Base-by-base conservation (phyloP, 2,329 filamentous ascomycete species). In the Phialocephala sp. region DNA sequence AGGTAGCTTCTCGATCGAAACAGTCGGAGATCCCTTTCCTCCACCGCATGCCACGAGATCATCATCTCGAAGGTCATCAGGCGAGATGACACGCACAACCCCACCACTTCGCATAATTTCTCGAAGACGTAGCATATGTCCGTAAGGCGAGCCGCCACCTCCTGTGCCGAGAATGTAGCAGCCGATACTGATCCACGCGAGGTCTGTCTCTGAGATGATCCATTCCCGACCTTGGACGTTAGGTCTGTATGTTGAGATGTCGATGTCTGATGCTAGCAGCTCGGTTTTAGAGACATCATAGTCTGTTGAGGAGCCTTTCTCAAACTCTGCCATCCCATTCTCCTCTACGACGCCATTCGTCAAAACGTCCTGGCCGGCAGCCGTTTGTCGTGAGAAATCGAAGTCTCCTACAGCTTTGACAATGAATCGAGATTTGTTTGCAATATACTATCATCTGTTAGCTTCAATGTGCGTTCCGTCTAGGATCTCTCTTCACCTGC, bases 141-240 rank as follows among this genome's bases (percentile, higher is more conserved):
- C 75, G 68, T 85, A 86, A 1, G 85, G 84, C 2, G 80, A 83
- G 1, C 85, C 85, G 9, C 86, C 85, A 2, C 86, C 85, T n/a
- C 85, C 86, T 0, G 83, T 86, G 2, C 85, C 86, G 0, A 89
- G 80, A 61, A 88, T 85, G 70, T 87, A 87, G 74, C 85, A 87
- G 1, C 86, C 86, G 2, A 77, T 83, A 0, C 83, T 76, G 50
- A 88, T 84, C 78, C 81, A 87, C 24, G 77, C 73, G 3, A 88
- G 75, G 69, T 88, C 86, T 0, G 81, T 85, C 70, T 87, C 84
- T 20, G 79, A 83, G 58, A 88, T 76, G 59, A 81, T 80, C 86
- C 86, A 88, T n/a, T 81, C 74, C 3, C 84, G 79, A 32, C 80
- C 76, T 27, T 74, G 76, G 0, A 84, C 79, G 0, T 78, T 79